Base-by-base conservation (phyloP, 2,329 filamentous ascomycete genomes). In the Trichoderma citrinoviride region DNA sequence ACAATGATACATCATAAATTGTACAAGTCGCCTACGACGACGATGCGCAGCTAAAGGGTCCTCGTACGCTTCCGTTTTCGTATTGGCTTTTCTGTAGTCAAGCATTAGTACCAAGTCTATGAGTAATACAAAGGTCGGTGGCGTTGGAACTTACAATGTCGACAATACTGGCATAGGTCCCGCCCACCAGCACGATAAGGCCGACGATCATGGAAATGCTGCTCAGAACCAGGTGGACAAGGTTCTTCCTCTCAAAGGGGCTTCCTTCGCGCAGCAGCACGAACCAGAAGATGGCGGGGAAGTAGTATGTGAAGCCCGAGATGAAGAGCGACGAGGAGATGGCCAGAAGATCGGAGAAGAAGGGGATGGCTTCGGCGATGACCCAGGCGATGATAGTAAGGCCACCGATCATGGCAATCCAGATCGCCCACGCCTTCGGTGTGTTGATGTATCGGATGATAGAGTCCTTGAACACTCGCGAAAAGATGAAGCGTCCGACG, bases 351-450 rank as follows among this genome's bases (percentile, higher is more conserved):
- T 88, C 81, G 66, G 84, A 85, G 78, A 92, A 93, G 72, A 88
- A 87, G 2, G 90, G 90, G 54, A 92, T 88, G 0, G 87, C 85
- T 70, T 89, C 85, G 15, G 90, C 89, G 66, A 92, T 87, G 68
- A 92, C 74, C 83, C 87, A 92, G 3, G 87, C 86, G 23, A 88
- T 58, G 17, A 88, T 47, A 79, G 89, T 92, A 41, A 88, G 74
- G 46, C 72, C 67, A 2, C 80, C 74, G 41, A 86, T 83, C 37
- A 92, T 84, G 4, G 67, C 78, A 3, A 87, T 72, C 90, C 90
- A 90, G 7, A 76, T 78, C 25, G 74, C 70, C 81, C 81, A 83
- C 2, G 81, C 81, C 75, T 73, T 79, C 53, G 74, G 73, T 6
- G 81, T 82, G 75, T 82, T 83, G 75, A 83, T 77, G 72, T 75